Percentiles rank a stretch among this genome's conserved stretches.
Evolutionary conservation across 2,329 filamentous ascomycete species (phyloP).

Genomic region (Blastomyces gilchristii): DNA sequence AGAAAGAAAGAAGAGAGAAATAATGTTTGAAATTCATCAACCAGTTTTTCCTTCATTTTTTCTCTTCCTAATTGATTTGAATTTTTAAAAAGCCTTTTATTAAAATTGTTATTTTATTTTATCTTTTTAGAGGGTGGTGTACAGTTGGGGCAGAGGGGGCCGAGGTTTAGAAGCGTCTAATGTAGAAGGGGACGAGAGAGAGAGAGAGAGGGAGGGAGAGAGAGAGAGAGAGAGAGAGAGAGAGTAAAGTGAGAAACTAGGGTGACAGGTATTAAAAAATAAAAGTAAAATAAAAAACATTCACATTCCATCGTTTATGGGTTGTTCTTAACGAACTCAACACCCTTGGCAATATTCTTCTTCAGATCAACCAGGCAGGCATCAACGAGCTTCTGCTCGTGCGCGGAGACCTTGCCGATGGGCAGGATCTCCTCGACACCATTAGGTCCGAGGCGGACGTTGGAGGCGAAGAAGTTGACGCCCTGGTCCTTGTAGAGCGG

Average conservation of each 20-base stretch:
- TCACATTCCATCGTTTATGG: slow-evolving; percentile 27
- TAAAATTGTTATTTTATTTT: not conserved
- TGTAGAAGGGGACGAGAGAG: not conserved
- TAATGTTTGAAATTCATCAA: too few species aligned
- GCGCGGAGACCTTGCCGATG: slow-evolving; percentile 70
- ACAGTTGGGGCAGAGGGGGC: not conserved
- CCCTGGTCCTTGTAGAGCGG: slow-evolving; percentile 98
- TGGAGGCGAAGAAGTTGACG: slow-evolving; percentile 91
- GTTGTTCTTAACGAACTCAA: slow-evolving; percentile 54
- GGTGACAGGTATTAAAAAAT: not conserved
- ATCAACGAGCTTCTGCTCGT: slow-evolving; percentile 84
- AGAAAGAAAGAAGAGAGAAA: too few species aligned
- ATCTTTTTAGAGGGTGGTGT: not conserved
- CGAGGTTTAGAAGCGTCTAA: not conserved
- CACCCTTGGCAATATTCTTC: slow-evolving; percentile 87
- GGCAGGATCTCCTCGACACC: slow-evolving; percentile 90
- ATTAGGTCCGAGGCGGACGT: slow-evolving; percentile 90
- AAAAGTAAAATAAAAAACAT: not conserved
- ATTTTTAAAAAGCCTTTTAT: not conserved
- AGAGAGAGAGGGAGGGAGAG: not conserved
- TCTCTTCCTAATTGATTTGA: not conserved
- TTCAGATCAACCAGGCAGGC: slow-evolving; percentile 59
- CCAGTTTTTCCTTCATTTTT: too few species aligned
- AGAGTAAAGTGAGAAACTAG: not conserved
- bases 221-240: not conserved